Evolutionary conservation across 2,329 filamentous ascomycete species (phyloP), one percentile per base, ranked within the genome.

Genomic region (Chrysoporthe austroafricana): DNA sequence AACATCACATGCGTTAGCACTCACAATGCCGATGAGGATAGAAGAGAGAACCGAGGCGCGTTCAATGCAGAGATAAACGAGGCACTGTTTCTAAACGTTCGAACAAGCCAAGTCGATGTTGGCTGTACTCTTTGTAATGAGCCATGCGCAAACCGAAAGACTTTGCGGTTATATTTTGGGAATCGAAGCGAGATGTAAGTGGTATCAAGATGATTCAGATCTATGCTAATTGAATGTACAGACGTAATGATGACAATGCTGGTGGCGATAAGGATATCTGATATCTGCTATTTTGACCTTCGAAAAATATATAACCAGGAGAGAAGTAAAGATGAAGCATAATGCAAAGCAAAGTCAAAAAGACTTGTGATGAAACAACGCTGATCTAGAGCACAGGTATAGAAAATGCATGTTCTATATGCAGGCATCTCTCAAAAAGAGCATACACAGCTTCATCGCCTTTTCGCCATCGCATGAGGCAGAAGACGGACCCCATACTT

Each of bases 181-280:
- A 21, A 48, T n/a, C n/a, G 44, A n/a, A 26, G 46, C 18, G 4
- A 13, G 13, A 54, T 32, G 1, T 54, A 13, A 26, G 50, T 54
- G 50, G 50, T 32, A 54, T 54, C 50, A 54, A 54, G 50, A 54
- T 54, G 50, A 52, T 14, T 54, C 11, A 52, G n/a, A 52, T 52
- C 50, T 32, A 34, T 34, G 21, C 50, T 34, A 54, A 54, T 13
- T 16, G 4, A 34, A 54, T 21, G 26, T 26, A 32, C 50, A 54
- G 6, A 54, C 6, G 11, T 16, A 34, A 34, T 54, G 26, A 54
- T 34, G 7, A 54, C 32, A 14, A 21, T 34, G 11, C 14, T n/a
- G 50, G 21, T 34, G 11, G 16, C 13, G 26, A 32, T 54, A 54
- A 32, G 26, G 50, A 54, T 54, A 54, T 52, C 48, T 52, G 48